phyloP scores from a whole-genome alignment of 2,329 filamentous ascomycete species.

The Aspergillus fumigatiaffinis region DNA sequence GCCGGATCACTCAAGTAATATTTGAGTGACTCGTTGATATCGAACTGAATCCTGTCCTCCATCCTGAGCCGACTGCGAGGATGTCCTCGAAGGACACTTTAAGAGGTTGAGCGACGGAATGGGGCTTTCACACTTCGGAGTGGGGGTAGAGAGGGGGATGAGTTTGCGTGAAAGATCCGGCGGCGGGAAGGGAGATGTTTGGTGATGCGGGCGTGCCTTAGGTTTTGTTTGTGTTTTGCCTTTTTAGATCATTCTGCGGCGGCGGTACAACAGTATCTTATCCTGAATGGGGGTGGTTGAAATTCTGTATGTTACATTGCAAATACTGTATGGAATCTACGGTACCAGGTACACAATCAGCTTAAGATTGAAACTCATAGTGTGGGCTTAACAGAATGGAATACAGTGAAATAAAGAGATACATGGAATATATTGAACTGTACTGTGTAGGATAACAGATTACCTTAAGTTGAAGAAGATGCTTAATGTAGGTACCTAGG shows the following conservation, averaged over 20 bases:
- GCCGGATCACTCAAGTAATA: slow-evolving; percentile 92
- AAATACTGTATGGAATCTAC: background rate
- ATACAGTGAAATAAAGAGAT: background rate
- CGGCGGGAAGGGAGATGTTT: slow-evolving; percentile 4
- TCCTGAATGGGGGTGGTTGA: background rate
- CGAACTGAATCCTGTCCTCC: slow-evolving; percentile 69
- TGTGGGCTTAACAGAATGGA: background rate
- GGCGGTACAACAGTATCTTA: background rate
- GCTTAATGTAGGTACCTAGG: too few species aligned
- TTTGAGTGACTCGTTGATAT: slow-evolving; percentile 95
- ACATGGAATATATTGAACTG: background rate
- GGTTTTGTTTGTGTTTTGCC: slow-evolving; percentile 31
- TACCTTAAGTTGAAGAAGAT: too few species aligned
- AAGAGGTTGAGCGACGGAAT: slow-evolving; percentile 3
- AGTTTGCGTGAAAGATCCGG: slow-evolving; percentile 15
- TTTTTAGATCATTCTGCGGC: slow-evolving; percentile 7
- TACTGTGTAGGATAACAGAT: background rate
- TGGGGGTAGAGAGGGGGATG: slow-evolving; percentile 3
- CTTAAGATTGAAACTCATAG: too few species aligned
- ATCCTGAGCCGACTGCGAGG: slow-evolving; percentile 50
- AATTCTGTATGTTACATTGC: background rate
- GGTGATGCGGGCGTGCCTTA: slow-evolving; percentile 4
- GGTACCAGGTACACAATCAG: too few species aligned
- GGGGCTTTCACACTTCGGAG: background rate
- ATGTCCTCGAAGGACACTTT: slow-evolving; percentile 13